Percentiles rank a stretch among this genome's conserved stretches.
phyloP scores from a whole-genome alignment of 176 grass and related monocot species.

The Avena eriantha region DNA sequence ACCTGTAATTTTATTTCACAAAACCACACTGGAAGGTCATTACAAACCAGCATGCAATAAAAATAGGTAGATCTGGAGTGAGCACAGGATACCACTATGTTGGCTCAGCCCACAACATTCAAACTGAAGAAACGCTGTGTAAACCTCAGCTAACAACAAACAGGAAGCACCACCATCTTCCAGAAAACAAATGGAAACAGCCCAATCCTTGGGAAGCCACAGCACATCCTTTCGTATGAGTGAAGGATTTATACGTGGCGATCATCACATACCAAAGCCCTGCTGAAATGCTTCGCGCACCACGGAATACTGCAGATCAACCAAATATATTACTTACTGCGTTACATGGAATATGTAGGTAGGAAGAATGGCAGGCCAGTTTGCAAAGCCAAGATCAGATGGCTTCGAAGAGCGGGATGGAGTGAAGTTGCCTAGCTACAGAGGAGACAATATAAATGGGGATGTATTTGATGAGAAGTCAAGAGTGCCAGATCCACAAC shows the following conservation, averaged over 20 bases:
- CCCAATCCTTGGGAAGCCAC: neutral
- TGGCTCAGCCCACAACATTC: neutral
- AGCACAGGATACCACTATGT: neutral
- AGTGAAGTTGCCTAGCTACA: constrained; percentile 87
- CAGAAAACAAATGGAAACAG: neutral
- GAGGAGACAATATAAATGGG: constrained; percentile 93
- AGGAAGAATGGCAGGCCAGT: constrained; percentile 92
- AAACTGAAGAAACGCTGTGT: neutral
- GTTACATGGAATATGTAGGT: constrained; percentile 58
- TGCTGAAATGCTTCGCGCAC: neutral
- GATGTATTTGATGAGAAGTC: constrained; percentile 83
- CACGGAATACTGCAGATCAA: neutral
- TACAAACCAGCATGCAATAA: neutral
- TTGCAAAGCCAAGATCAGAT: constrained; percentile 92
- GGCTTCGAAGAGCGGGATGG: constrained; percentile 77
- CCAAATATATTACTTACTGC: neutral
- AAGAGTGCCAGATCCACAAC: constrained; percentile 74
- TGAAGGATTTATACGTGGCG: neutral
- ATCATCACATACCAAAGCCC: neutral
- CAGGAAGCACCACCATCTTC: neutral
- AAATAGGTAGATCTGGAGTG: neutral
- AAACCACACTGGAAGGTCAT: neutral
- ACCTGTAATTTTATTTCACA: neutral
- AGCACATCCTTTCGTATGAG: neutral
- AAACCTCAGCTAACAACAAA: neutral